Conservation (phyloP, 352 stramenopile genomes). For the Pseudoperonospora humuli region DNA sequence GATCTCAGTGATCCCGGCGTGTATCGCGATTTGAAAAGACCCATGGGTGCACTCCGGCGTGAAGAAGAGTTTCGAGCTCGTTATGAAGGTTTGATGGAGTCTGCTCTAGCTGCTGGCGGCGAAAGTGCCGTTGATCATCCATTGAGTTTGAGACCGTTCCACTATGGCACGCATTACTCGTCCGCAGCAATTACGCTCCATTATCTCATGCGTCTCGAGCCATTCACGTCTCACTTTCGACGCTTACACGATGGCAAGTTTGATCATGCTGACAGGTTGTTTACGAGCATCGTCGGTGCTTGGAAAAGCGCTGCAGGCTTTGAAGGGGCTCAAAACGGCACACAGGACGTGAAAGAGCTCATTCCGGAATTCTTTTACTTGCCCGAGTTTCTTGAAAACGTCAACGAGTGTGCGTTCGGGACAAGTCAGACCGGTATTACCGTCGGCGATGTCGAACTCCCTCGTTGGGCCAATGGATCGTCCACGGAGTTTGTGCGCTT, state of each 20-base stretch:
- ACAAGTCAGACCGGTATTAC: constrained; percentile 72
- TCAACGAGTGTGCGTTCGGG: constrained; percentile 93
- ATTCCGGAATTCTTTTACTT: constrained; percentile 98
- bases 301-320: constrained; percentile 87
- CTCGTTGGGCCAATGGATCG: constrained; percentile 90
- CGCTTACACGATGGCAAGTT: constrained; percentile 95
- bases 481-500: constrained; percentile 91
- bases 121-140: no score
- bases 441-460: constrained; percentile 89
- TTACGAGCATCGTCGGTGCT: constrained; percentile 88
- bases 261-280: constrained; percentile 96
- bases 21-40: constrained; percentile 95
- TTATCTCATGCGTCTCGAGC: constrained; percentile 95
- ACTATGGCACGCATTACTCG: constrained; percentile 95
- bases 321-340: constrained; percentile 62
- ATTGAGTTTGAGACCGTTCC: constrained; percentile 65
- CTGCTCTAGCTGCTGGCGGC: no score
- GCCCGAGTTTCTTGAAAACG: constrained; percentile 93
- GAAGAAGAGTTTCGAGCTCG: no score
- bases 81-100: no score
- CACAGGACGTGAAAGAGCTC: constrained; percentile 97
- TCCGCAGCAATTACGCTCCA: constrained; percentile 94
- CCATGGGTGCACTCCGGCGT: constrained; percentile 97
- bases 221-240: constrained; percentile 91
- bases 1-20: constrained; percentile 89